Evolutionary conservation across 305 asterid species (phyloP).

Genomic region (Lippia alba): DNA sequence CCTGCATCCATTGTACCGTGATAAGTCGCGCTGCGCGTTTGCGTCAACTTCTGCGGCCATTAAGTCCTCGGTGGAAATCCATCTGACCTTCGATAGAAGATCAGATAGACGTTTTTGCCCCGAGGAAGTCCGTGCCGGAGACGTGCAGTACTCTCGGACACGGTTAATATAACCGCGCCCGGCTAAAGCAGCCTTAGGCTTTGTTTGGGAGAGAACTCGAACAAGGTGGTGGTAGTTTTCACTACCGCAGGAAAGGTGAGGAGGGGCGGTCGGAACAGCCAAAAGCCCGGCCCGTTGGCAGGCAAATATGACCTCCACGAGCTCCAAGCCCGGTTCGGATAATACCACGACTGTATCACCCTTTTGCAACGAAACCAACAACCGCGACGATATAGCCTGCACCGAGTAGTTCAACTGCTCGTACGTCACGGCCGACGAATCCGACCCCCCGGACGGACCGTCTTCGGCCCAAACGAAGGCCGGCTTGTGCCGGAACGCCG

Average conservation of each 20-base stretch:
- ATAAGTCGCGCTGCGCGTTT: background rate
- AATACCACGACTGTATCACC: constrained; percentile 63
- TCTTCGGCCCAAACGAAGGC: constrained; percentile 80
- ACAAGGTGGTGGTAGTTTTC: constrained; percentile 57
- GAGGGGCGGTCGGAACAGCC: constrained; percentile 65
- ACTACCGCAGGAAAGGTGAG: constrained; percentile 43
- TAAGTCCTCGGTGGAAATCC: constrained; percentile 62
- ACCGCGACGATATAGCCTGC: constrained; percentile 50
- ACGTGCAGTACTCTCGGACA: constrained; percentile 38
- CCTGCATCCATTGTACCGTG: constrained; percentile 59
- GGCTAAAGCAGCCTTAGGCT: constrained; percentile 79
- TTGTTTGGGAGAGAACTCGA: constrained; percentile 69
- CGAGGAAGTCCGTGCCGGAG: background rate
- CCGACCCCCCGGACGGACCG: constrained; percentile 13
- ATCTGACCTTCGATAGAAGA: constrained; percentile 40
- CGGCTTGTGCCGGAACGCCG: constrained; percentile 65
- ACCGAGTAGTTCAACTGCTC: constrained; percentile 58
- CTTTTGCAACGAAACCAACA: constrained; percentile 41
- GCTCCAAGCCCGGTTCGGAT: constrained; percentile 68
- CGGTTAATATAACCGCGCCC: constrained; percentile 42
- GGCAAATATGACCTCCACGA: constrained; percentile 64
- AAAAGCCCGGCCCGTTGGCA: constrained; percentile 77
- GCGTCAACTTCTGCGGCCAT: constrained; percentile 16
- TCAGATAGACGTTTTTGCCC: constrained; percentile 38
- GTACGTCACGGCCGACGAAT: constrained; percentile 51